Evolutionary conservation across 2,329 filamentous ascomycete species (phyloP), one percentile per base, ranked within the genome.

Genomic region (Penicillium sp.): DNA sequence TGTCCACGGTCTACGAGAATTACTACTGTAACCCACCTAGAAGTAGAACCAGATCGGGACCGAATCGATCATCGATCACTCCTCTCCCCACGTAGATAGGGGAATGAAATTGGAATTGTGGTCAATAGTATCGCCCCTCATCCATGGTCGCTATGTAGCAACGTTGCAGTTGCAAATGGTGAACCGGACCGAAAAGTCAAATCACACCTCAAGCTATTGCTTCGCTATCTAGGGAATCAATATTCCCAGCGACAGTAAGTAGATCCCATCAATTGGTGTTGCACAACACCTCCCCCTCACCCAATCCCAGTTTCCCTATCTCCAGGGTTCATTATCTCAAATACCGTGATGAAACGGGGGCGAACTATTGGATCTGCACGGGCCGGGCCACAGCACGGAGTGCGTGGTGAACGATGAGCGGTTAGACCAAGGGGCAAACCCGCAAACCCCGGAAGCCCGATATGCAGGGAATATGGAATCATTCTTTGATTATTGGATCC

Each of bases 341-440:
- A 53, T 53, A 53, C 51, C 16, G 10, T 19, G n/a, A n/a, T 41
- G n/a, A 41, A 41, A 41, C 39, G 39, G 39, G 19, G 35, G 9
- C 39, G 39, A 41, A 41, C 51, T 57, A 57, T 60, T 57, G 55
- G 49, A 57, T 55, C 55, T 44, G 52, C 58, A 50, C 58, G 57
- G 57, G 55, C 35, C 57, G 55, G 57, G 35, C 55, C 57, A 53
- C 45, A 21, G 52, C 39, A 41, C 39, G 39, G 39, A 13, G 39
- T 13, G 39, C 39, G 9, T 22, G 39, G 19, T 44, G 39, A 41
- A 41, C 39, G 19, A 41, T 39, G 35, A 13, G 19, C 39, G 5
- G 11, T 27, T 33, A 27, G 43, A 53, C 50, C 16, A 47, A 43
- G 19, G 43, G 19, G 39, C 19, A 41, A 22, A 3, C 19, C 35